Evolutionary conservation across 2,329 filamentous ascomycete genomes (phyloP).

Genomic region (Didymella keratinophila): DNA sequence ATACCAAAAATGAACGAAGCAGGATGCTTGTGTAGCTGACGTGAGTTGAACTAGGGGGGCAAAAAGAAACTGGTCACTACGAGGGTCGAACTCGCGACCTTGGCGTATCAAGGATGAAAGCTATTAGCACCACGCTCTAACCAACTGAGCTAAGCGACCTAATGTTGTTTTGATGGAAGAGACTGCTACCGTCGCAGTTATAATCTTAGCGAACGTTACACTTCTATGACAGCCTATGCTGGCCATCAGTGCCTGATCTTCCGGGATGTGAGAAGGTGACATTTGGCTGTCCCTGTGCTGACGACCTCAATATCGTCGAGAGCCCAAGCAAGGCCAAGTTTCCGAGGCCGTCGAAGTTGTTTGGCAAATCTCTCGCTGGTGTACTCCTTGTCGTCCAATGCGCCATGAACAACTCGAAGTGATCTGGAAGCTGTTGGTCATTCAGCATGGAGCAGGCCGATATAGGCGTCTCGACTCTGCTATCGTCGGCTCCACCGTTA

Average conservation of each 20-base stretch:
- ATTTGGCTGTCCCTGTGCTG: no score
- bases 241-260: no score
- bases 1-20: not conserved
- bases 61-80: slow-evolving; percentile 23
- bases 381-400: no score
- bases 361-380: no score
- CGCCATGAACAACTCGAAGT: no score
- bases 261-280: no score
- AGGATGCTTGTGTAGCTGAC: not conserved
- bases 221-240: no score
- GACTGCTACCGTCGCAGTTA: not conserved
- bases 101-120: slow-evolving; percentile 20
- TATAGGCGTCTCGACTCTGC: not conserved
- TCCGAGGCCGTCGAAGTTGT: no score
- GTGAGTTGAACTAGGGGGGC: not conserved
- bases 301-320: no score
- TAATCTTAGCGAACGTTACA: not conserved
- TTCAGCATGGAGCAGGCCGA: no score
- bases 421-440: no score
- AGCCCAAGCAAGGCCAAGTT: no score
- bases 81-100: slow-evolving; percentile 27
- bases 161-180: not conserved
- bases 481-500: not conserved
- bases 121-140: slow-evolving; percentile 28
- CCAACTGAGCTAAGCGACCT: slow-evolving; percentile 26